phyloP scores from a whole-genome alignment of 2,329 filamentous ascomycete species.

The Pseudodiploospora longispora region DNA sequence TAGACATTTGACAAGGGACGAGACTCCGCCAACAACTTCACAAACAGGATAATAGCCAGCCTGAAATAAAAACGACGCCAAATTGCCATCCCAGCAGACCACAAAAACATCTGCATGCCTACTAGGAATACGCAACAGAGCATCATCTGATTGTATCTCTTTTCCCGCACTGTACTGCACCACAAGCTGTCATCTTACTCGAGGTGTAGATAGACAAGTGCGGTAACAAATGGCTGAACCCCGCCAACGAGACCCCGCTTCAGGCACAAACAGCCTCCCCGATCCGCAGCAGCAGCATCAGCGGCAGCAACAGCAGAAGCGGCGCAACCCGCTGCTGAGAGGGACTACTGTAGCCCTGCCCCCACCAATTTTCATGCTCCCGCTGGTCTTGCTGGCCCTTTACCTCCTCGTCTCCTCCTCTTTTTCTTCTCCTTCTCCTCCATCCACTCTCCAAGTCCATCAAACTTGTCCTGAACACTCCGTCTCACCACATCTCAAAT shows the following conservation, averaged over 20 bases:
- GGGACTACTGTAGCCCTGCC: constrained; percentile 30
- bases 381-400: constrained; percentile 28
- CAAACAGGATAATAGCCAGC: no score
- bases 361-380: constrained; percentile 35
- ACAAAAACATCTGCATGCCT: no score
- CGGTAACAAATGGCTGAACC: constrained; percentile 17
- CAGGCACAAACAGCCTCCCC: constrained; percentile 13
- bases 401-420: constrained; percentile 14
- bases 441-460: constrained; percentile 7
- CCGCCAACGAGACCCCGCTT: constrained; percentile 29
- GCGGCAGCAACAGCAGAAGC: constrained; percentile 7
- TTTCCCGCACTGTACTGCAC: constrained; percentile 9
- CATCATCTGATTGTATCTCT: background rate
- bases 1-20: no score
- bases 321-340: constrained; percentile 15
- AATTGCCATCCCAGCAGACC: no score
- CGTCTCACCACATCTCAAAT: constrained; percentile 18
- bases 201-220: no score
- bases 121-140: no score
- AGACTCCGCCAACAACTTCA: no score
- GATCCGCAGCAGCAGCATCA: background rate
- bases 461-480: constrained; percentile 20
- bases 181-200: constrained; percentile 15
- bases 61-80: no score
- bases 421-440: constrained; percentile 16